These are phyloP conservation scores for Samsoniella hepiali DNA, from an alignment of 2,329 filamentous ascomycete species.

Conservation along the genomic window DNA sequence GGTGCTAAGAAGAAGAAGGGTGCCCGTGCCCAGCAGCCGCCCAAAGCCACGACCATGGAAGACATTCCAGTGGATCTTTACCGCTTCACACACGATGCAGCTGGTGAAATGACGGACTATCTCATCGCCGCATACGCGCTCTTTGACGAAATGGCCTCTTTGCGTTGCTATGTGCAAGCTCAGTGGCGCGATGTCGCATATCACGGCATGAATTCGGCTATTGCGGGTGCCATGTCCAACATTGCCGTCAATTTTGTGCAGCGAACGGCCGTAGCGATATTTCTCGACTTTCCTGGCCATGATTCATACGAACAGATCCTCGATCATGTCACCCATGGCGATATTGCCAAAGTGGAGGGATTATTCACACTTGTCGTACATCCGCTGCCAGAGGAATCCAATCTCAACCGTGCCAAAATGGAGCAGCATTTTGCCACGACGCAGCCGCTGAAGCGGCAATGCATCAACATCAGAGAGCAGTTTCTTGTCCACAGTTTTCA, in stretches of 20 bases:
- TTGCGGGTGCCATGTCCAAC: constrained; percentile 42
- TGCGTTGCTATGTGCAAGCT: constrained; percentile 39
- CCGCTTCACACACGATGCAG: constrained; percentile 39
- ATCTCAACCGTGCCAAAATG: background rate
- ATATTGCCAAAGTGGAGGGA: constrained; percentile 31
- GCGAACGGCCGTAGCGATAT: constrained; percentile 36
- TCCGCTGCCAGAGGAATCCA: background rate
- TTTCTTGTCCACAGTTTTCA: constrained; percentile 41
- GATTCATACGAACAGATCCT: constrained; percentile 43
- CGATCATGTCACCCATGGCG: constrained; percentile 38
- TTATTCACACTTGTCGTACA: constrained; percentile 25
- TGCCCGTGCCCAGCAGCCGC: constrained; percentile 11
- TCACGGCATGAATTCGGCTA: constrained; percentile 41
- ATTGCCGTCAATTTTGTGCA: constrained; percentile 41
- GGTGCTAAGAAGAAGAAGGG: constrained; percentile 22
- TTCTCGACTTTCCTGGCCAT: constrained; percentile 44
- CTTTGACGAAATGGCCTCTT: constrained; percentile 34
- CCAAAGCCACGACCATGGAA: constrained; percentile 27
- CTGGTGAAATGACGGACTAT: constrained; percentile 39
- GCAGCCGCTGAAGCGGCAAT: background rate
- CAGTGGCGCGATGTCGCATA: constrained; percentile 46
- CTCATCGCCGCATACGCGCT: constrained; percentile 42
- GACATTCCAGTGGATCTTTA: constrained; percentile 44
- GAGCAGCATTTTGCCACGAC: background rate
- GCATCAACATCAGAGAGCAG: constrained; percentile 38